These are phyloP conservation scores for Podosphaera aphanis DNA, from an alignment of 2,329 filamentous ascomycete genomes.

Conservation along the genomic window DNA sequence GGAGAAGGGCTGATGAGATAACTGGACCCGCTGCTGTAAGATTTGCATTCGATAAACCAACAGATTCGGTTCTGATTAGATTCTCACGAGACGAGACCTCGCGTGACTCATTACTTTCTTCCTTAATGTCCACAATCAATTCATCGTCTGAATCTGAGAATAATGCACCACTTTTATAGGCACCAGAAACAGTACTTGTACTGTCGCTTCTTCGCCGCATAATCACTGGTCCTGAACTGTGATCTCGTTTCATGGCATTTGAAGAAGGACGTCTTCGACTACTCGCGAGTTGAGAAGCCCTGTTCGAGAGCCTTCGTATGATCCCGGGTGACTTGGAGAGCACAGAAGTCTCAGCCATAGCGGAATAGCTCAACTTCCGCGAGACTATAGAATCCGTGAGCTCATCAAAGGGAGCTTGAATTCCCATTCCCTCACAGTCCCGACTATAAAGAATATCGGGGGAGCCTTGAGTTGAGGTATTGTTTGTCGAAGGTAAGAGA, in stretches of 20 bases:
- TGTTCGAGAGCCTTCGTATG: slow-evolving; percentile 67
- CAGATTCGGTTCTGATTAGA: slow-evolving; percentile 25
- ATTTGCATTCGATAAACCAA: slow-evolving; percentile 20
- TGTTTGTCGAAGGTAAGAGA: slow-evolving; percentile 26
- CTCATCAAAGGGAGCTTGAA: slow-evolving; percentile 33
- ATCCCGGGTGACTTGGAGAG: slow-evolving; percentile 38
- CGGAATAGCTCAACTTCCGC: slow-evolving; percentile 33
- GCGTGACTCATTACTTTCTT: slow-evolving; percentile 21
- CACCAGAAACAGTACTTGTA: slow-evolving; percentile 43
- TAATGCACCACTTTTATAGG: slow-evolving; percentile 18
- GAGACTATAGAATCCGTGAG: slow-evolving; percentile 50
- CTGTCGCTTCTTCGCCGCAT: slow-evolving; percentile 76
- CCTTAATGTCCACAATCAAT: slow-evolving; percentile 24
- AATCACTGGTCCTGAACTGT: slow-evolving; percentile 72
- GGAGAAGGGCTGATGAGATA: slow-evolving; percentile 51
- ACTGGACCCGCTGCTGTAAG: slow-evolving; percentile 36
- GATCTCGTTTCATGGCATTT: slow-evolving; percentile 54
- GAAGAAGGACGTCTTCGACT: slow-evolving; percentile 58
- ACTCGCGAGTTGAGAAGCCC: slow-evolving; percentile 43
- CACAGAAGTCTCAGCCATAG: slow-evolving; percentile 36
- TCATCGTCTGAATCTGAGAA: slow-evolving; percentile 35
- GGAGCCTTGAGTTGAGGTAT: slow-evolving; percentile 41
- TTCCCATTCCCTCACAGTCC: slow-evolving; percentile 26
- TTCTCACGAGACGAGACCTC: slow-evolving; percentile 23
- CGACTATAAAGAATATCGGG: slow-evolving; percentile 36